Conservation (phyloP, 768 basidiomycete species). For the Hericium coralloides region DNA sequence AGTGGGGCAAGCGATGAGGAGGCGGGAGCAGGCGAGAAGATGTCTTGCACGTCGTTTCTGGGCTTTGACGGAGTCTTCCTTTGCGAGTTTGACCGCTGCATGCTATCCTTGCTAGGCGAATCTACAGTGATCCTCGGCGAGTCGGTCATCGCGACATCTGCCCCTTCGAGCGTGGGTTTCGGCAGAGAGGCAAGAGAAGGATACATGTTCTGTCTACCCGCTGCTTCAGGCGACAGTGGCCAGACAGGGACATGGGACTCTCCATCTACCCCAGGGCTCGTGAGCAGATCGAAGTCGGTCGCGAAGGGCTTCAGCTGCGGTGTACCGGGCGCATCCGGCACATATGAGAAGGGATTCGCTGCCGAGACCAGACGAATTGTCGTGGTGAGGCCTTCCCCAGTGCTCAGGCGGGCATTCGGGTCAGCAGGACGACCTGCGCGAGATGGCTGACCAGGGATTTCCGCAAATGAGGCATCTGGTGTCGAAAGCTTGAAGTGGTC, state of each 20-base stretch:
- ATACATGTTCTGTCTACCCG: constrained; percentile 25
- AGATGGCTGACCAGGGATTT: constrained; percentile 46
- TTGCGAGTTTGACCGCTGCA: background rate
- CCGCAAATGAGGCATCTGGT: constrained; percentile 18
- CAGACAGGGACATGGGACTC: constrained; percentile 24
- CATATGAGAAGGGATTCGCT: constrained; percentile 1
- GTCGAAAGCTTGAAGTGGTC: constrained; percentile 41
- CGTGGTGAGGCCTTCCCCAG: constrained; percentile 31
- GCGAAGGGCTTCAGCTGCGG: constrained; percentile 59
- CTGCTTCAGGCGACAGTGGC: constrained; percentile 30
- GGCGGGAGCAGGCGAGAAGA: constrained; percentile 33
- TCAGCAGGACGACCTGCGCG: constrained; percentile 58
- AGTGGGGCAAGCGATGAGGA: background rate
- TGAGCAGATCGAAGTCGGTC: constrained; percentile 61
- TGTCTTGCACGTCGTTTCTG: constrained; percentile 23
- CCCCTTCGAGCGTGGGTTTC: background rate
- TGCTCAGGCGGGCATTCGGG: constrained; percentile 48
- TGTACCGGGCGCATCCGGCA: constrained; percentile 28
- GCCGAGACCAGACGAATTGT: constrained; percentile 39
- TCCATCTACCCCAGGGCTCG: constrained; percentile 33
- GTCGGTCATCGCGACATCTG: background rate
- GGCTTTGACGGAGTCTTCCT: constrained; percentile 24
- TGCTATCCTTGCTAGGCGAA: constrained; percentile 13
- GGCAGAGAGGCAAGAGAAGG: constrained; percentile 23
- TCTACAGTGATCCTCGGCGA: constrained; percentile 14